Percentiles rank a stretch among this genome's conserved stretches.
These are phyloP conservation scores for Ilex paraguariensis DNA, from an alignment of 305 asterid genomes.

Conservation along the genomic window DNA sequence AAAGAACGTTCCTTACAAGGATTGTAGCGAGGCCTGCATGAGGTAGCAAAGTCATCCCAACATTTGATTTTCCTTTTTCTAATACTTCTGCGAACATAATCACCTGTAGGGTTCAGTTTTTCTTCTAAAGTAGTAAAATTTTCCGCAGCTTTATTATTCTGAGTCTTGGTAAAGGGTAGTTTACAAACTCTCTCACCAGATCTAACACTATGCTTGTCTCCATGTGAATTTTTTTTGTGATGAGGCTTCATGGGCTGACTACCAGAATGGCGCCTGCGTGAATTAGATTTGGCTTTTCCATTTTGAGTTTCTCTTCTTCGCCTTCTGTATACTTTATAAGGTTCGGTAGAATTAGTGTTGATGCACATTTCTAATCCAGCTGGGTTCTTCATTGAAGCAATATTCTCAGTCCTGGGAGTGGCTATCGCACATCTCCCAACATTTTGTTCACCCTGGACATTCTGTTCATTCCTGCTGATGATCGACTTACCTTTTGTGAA, in stretches of 20 bases:
- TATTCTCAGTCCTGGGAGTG: conserved; percentile 8
- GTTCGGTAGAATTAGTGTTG: conserved; percentile 10
- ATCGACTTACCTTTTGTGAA: conserved; percentile 6
- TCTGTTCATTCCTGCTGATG: not conserved
- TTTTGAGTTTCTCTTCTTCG: conserved; percentile 16
- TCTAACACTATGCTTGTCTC: not conserved
- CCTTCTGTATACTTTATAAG: conserved; percentile 7
- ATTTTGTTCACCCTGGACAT: not conserved
- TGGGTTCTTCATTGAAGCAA: conserved; percentile 3
- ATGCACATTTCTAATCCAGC: not conserved
- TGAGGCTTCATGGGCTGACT: conserved; percentile 8
- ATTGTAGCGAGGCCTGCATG: conserved; percentile 27
- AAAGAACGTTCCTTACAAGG: conserved; percentile 12
- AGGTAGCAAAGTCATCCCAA: conserved; percentile 37
- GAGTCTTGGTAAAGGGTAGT: conserved; percentile 10
- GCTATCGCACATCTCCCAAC: not conserved
- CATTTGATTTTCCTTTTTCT: conserved; percentile 57
- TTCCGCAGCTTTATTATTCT: conserved; percentile 14
- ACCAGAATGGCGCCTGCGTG: conserved; percentile 9
- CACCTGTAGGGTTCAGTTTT: conserved; percentile 8
- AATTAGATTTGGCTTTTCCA: conserved; percentile 17
- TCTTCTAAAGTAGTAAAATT: conserved; percentile 15
- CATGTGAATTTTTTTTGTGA: conserved; percentile 1
- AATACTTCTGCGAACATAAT: conserved; percentile 44
- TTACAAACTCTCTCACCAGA: not conserved